These are phyloP conservation scores for Metahyphopichia silvanorum DNA, from an alignment of 805 yeast genomes.

Conservation along the genomic window DNA sequence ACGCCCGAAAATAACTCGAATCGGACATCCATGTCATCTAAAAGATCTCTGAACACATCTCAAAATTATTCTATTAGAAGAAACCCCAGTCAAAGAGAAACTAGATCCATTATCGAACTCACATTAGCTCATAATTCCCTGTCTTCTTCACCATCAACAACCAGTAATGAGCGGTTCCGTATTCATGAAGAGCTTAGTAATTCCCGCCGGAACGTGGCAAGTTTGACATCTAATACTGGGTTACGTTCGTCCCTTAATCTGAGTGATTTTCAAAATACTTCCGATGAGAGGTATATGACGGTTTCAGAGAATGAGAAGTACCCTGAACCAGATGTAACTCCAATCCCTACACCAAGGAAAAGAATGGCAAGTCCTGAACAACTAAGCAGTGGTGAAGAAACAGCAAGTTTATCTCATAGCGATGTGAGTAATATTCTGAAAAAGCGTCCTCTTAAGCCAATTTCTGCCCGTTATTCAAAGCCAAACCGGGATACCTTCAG, in stretches of 20 bases:
- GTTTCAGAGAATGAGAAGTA: constrained; percentile 14
- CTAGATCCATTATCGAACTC: constrained; percentile 8
- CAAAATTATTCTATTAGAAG: constrained; percentile 1
- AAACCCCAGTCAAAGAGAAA: constrained; percentile 3
- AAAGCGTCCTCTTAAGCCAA: constrained; percentile 2
- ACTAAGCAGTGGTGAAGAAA: background rate
- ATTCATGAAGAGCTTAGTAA: constrained; percentile 7
- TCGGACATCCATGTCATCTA: constrained; percentile 3
- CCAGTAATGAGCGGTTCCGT: constrained; percentile 7
- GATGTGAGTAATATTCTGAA: constrained; percentile 5
- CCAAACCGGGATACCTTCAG: constrained; percentile 7
- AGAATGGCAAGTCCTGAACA: background rate
- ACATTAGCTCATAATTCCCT: constrained; percentile 5
- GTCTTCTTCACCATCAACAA: background rate
- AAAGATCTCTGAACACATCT: constrained; percentile 1
- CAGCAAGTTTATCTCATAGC: background rate
- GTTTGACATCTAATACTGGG: constrained; percentile 15
- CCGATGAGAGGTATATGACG: too few relatives aligned
- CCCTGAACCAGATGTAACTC: constrained; percentile 16
- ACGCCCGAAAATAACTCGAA: constrained; percentile 1
- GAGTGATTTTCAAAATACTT: constrained; percentile 12
- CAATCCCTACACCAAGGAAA: constrained; percentile 5
- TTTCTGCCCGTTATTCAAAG: background rate
- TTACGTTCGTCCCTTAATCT: constrained; percentile 12
- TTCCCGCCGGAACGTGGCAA: constrained; percentile 10